These are phyloP conservation scores for Neurospora tetrasperma DNA, from an alignment of 495 filamentous ascomycete genomes.

Conservation along the genomic window DNA sequence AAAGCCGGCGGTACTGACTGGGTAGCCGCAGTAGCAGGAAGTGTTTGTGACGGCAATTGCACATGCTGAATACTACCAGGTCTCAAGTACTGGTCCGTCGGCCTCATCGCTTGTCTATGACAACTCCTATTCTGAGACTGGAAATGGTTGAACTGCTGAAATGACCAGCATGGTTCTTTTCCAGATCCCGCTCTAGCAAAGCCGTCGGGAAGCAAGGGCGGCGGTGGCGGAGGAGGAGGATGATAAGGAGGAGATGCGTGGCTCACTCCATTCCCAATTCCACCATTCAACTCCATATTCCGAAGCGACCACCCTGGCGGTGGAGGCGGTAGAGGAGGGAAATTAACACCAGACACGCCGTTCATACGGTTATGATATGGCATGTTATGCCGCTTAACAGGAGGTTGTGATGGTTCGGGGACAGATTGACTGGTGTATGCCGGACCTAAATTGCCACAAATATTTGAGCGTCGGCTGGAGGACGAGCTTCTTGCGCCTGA, in stretches of 20 bases:
- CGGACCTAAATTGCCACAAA: background rate
- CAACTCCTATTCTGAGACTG: background rate
- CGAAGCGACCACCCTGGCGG: background rate
- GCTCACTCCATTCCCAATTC: background rate
- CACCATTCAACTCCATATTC: background rate
- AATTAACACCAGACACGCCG: background rate
- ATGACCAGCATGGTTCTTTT: background rate
- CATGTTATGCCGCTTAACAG: background rate
- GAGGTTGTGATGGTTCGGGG: background rate
- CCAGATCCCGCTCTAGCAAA: background rate
- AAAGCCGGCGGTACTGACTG: background rate
- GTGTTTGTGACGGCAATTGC: background rate
- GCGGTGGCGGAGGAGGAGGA: background rate
- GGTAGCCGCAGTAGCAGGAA: slow-evolving; percentile 1
- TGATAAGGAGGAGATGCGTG: background rate
- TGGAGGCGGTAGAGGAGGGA: background rate
- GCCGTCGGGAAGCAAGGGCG: background rate
- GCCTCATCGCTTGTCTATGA: background rate
- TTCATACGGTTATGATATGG: background rate
- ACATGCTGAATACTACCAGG: background rate
- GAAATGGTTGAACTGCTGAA: background rate
- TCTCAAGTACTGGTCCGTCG: background rate
- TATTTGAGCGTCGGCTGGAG: background rate
- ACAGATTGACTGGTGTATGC: background rate
- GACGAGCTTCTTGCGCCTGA: background rate